These are phyloP conservation scores for Truncatella angustata DNA, from an alignment of 2,329 filamentous ascomycete genomes.

Conservation along the genomic window DNA sequence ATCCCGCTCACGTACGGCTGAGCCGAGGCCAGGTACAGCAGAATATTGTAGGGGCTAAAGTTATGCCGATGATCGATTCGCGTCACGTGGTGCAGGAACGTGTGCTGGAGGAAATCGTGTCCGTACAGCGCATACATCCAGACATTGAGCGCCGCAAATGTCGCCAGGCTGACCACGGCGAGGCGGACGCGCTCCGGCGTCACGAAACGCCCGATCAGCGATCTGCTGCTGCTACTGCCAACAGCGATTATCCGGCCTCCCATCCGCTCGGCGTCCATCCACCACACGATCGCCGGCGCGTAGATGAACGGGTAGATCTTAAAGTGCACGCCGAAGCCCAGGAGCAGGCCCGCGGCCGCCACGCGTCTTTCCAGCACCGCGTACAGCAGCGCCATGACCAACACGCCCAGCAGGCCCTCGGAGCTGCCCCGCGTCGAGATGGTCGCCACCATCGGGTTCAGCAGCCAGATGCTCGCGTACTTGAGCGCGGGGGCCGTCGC, in stretches of 20 bases:
- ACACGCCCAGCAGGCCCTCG: conserved; percentile 82
- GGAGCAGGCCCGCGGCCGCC: conserved; percentile 65
- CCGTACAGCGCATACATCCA: conserved; percentile 82
- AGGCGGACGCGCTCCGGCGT: conserved; percentile 57
- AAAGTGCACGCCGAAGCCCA: conserved; percentile 89
- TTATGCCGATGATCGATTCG: conserved; percentile 97
- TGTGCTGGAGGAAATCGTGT: conserved; percentile 79
- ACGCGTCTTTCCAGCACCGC: conserved; percentile 66
- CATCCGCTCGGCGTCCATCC: conserved; percentile 63
- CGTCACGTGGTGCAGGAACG: conserved; percentile 88
- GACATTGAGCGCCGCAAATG: conserved; percentile 72
- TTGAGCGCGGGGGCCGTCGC: conserved; percentile 57
- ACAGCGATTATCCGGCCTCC: too few relatives aligned
- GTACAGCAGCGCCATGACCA: conserved; percentile 83
- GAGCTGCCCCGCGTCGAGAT: conserved; percentile 95
- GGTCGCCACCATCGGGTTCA: conserved; percentile 97
- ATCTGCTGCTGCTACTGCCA: too few relatives aligned
- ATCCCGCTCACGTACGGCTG: conserved; percentile 27
- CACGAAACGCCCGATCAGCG: conserved; percentile 39
- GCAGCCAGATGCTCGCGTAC: conserved; percentile 85
- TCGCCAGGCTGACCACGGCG: conserved; percentile 62
- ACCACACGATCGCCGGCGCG: conserved; percentile 76
- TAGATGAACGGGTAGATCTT: conserved; percentile 99
- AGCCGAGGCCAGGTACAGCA: conserved; percentile 83
- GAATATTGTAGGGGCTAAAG: conserved; percentile 92